These are phyloP conservation scores for Avena atlantica DNA, from an alignment of 176 grass and related monocot species.

Conservation along the genomic window DNA sequence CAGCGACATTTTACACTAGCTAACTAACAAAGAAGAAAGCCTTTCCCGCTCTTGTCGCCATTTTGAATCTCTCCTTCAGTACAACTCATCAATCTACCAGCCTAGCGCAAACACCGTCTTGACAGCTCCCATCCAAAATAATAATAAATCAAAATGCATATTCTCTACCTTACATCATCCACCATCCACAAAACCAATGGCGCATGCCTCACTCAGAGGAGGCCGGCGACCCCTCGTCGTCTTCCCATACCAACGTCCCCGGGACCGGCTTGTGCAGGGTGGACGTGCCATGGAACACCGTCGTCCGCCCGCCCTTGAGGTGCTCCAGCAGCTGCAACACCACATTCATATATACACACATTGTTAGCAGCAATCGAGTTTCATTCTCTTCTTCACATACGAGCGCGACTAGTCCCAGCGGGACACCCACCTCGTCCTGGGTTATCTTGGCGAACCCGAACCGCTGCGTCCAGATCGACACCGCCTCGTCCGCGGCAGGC, in stretches of 20 bases:
- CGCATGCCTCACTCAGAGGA: too few relatives aligned
- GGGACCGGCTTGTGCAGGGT: slow-evolving; percentile 77
- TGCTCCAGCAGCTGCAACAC: slow-evolving; percentile 61
- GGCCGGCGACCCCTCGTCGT: too few relatives aligned
- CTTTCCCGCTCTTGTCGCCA: too few relatives aligned
- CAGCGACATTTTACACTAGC: too few relatives aligned
- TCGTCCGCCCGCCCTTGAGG: slow-evolving; percentile 78
- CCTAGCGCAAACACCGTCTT: too few relatives aligned
- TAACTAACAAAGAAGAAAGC: too few relatives aligned
- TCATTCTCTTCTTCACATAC: neutral
- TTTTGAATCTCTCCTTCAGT: too few relatives aligned
- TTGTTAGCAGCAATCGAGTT: neutral
- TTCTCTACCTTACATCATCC: too few relatives aligned
- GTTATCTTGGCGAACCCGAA: slow-evolving; percentile 84
- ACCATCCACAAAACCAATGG: too few relatives aligned
- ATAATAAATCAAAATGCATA: too few relatives aligned
- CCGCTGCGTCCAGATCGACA: slow-evolving; percentile 82
- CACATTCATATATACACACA: neutral
- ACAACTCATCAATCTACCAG: too few relatives aligned
- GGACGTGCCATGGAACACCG: slow-evolving; percentile 83
- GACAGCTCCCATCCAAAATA: too few relatives aligned
- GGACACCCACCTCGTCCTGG: slow-evolving; percentile 68
- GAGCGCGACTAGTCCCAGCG: neutral
- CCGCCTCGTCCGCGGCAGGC: slow-evolving; percentile 84
- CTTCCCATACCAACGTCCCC: neutral